A percentile compares a stretch with the other conserved stretches of the same genome.
Conservation (phyloP, 2,329 filamentous ascomycete genomes). For the Calonectria honghensis region DNA sequence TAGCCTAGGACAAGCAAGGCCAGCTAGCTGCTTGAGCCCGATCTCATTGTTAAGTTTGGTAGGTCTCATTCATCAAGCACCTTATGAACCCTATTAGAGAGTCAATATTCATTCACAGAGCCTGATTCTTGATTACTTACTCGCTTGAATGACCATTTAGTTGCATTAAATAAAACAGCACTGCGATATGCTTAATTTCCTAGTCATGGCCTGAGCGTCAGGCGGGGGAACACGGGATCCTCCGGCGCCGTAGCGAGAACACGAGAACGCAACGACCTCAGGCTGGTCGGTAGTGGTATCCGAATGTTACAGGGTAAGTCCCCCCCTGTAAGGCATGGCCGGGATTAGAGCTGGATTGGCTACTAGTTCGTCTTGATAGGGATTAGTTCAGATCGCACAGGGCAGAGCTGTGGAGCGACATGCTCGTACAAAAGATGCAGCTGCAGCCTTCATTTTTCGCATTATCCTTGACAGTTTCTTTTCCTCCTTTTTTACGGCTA, state of each 20-base stretch:
- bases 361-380: background rate
- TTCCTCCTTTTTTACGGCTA: background rate
- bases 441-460: background rate
- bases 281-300: too few species aligned
- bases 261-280: too few species aligned
- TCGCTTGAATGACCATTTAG: background rate
- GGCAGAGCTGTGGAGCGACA: background rate
- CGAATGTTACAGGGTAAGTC: background rate
- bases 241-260: too few species aligned
- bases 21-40: too few species aligned
- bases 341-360: background rate
- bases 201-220: background rate
- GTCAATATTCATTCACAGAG: background rate
- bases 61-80: background rate
- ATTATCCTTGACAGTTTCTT: background rate
- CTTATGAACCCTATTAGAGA: too few species aligned
- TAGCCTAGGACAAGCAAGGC: too few species aligned
- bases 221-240: too few species aligned
- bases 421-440: background rate
- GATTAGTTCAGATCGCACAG: constrained; percentile 1
- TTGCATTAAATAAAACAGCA: background rate
- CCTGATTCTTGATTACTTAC: background rate
- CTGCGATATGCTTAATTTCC: background rate
- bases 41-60: background rate
- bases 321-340: background rate